Conservation (phyloP, 1,284 basidiomycete genomes). For the Boletus nobilissimus region DNA sequence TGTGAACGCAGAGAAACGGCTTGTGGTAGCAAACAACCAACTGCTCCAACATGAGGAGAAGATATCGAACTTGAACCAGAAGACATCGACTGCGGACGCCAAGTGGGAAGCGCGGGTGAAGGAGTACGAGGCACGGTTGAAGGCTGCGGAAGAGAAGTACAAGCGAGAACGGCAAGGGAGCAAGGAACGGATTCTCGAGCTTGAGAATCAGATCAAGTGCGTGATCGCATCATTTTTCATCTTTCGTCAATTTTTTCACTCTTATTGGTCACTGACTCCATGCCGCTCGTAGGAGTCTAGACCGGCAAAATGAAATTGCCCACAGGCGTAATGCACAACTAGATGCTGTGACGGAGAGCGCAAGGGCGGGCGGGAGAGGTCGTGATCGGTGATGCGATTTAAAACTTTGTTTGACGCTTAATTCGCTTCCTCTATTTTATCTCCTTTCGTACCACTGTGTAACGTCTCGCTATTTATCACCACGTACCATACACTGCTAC, state of each 20-base stretch:
- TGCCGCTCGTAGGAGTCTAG: slow-evolving; percentile 61
- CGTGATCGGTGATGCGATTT: slow-evolving; percentile 40
- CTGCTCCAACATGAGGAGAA: slow-evolving; percentile 85
- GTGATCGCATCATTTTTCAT: slow-evolving; percentile 12
- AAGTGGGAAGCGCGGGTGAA: slow-evolving; percentile 95
- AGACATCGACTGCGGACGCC: slow-evolving; percentile 73
- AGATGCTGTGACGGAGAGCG: slow-evolving; percentile 68
- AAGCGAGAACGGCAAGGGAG: slow-evolving; percentile 95
- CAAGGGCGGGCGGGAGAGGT: slow-evolving; percentile 39
- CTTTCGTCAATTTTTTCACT: not conserved
- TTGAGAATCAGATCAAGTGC: slow-evolving; percentile 77
- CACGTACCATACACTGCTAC: slow-evolving; percentile 26
- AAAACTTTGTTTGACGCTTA: slow-evolving; percentile 2
- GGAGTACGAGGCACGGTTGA: slow-evolving; percentile 88
- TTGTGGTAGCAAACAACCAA: slow-evolving; percentile 85
- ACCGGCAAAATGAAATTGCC: slow-evolving; percentile 76
- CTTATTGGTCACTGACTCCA: slow-evolving; percentile 16
- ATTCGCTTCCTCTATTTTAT: not conserved
- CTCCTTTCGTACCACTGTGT: slow-evolving; percentile 9
- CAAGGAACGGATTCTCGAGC: slow-evolving; percentile 82
- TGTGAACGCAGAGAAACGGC: slow-evolving; percentile 83
- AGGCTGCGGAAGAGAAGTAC: slow-evolving; percentile 90
- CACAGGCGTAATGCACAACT: slow-evolving; percentile 75
- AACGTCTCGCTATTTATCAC: not conserved
- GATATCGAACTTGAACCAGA: slow-evolving; percentile 76